A percentile compares a stretch with the other conserved stretches of the same genome.
Evolutionary conservation across 106 monocot genomes (phyloP).

Genomic region (Allium fistulosum): DNA sequence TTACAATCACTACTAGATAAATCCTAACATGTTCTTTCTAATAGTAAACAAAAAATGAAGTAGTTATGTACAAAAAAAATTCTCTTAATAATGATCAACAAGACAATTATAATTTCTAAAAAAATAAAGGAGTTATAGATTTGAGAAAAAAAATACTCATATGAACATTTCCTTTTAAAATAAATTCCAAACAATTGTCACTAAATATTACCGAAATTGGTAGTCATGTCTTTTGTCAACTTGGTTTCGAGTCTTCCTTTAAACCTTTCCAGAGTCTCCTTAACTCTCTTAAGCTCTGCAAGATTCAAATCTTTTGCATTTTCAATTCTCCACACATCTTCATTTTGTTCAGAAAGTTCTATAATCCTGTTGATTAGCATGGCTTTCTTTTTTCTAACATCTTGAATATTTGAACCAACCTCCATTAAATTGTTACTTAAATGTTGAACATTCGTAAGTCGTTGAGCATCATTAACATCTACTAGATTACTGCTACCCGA

Average conservation of each 20-base stretch:
- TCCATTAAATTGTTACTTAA: not conserved
- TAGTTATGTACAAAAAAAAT: no score
- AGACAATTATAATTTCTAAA: no score
- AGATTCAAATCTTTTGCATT: not conserved
- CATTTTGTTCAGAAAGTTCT: not conserved
- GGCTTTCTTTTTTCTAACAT: not conserved
- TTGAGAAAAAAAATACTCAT: no score
- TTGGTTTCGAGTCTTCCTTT: not conserved
- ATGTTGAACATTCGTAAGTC: not conserved
- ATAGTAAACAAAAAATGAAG: no score
- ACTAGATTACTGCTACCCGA: not conserved
- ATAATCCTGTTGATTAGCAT: not conserved
- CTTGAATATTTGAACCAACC: not conserved
- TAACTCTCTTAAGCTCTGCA: not conserved
- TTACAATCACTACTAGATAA: no score
- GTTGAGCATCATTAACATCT: not conserved
- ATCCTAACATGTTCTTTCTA: no score
- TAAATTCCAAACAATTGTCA: no score
- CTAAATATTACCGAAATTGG: no score
- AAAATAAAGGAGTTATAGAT: no score
- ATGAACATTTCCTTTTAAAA: no score
- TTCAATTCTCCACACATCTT: not conserved
- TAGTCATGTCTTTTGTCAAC: no score
- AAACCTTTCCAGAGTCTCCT: not conserved
- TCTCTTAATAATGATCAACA: no score